A percentile compares a stretch with the other conserved stretches of the same genome.
Evolutionary conservation across 2,329 filamentous ascomycete genomes (phyloP).

Genomic region (Fusarium sp.): DNA sequence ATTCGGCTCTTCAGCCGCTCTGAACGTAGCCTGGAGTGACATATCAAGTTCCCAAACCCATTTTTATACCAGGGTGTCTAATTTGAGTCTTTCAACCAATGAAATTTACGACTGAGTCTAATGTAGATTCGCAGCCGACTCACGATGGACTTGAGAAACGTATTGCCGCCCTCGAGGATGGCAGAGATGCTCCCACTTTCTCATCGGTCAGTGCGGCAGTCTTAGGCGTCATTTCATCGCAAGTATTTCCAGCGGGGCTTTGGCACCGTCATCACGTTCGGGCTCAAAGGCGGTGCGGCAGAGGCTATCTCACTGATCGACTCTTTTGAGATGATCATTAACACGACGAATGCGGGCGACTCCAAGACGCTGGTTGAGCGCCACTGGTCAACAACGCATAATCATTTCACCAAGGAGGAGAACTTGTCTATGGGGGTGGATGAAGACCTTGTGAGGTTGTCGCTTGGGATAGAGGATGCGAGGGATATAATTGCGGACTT

Average conservation of each 20-base stretch:
- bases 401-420: not conserved
- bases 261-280: not conserved
- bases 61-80: not conserved
- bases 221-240: not conserved
- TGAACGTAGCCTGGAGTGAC: not conserved
- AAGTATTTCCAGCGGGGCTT: not conserved
- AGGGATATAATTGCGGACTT: not conserved
- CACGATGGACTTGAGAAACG: not conserved
- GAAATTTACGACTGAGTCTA: fast-evolving
- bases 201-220: not conserved
- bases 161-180: not conserved
- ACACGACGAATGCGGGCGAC: not conserved
- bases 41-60: not conserved
- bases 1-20: not conserved
- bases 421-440: not conserved
- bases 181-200: not conserved
- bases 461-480: not conserved
- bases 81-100: fast-evolving
- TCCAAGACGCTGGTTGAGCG: not conserved
- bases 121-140: not conserved
- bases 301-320: not conserved
- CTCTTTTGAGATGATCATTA: not conserved
- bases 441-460: not conserved
- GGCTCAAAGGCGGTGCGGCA: not conserved
- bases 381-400: not conserved